These are phyloP conservation scores for Stephanodiscus triporus DNA, from an alignment of 108 stramenopile genomes.

Conservation along the genomic window DNA sequence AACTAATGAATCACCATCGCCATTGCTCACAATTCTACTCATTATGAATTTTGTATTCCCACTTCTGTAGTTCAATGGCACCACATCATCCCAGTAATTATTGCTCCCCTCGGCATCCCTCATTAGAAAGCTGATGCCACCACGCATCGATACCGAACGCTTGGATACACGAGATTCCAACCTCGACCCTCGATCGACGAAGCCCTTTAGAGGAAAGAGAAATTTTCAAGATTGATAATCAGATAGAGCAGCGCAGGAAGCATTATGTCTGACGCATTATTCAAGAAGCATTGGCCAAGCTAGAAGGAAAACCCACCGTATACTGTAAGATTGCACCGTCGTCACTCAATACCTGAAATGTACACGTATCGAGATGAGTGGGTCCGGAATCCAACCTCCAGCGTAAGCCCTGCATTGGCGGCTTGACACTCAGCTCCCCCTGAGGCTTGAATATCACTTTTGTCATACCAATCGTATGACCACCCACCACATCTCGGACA, in stretches of 20 bases:
- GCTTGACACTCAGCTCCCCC: conserved; percentile 67
- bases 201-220: conserved; percentile 44
- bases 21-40: conserved; percentile 44
- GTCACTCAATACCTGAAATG: conserved; percentile 80
- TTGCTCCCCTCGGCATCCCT: conserved; percentile 57
- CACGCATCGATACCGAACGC: conserved; percentile 71
- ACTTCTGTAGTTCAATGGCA: conserved; percentile 77
- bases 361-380: conserved; percentile 91
- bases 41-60: conserved; percentile 88
- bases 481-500: conserved; percentile 80
- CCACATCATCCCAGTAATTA: conserved; percentile 81
- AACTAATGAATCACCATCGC: neutral
- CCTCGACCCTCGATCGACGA: conserved; percentile 85
- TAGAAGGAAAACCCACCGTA: conserved; percentile 8
- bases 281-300: neutral
- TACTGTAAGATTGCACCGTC: conserved; percentile 84
- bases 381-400: conserved; percentile 90
- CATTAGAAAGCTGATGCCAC: conserved; percentile 83
- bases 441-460: conserved; percentile 61
- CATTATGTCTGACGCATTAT: neutral
- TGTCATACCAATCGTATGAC: conserved; percentile 74
- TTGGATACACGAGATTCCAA: conserved; percentile 84
- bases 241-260: neutral
- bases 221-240: neutral
- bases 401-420: conserved; percentile 77